phyloP scores from a whole-genome alignment of 2,329 filamentous ascomycete species.

The Furcasterigmium furcatum region DNA sequence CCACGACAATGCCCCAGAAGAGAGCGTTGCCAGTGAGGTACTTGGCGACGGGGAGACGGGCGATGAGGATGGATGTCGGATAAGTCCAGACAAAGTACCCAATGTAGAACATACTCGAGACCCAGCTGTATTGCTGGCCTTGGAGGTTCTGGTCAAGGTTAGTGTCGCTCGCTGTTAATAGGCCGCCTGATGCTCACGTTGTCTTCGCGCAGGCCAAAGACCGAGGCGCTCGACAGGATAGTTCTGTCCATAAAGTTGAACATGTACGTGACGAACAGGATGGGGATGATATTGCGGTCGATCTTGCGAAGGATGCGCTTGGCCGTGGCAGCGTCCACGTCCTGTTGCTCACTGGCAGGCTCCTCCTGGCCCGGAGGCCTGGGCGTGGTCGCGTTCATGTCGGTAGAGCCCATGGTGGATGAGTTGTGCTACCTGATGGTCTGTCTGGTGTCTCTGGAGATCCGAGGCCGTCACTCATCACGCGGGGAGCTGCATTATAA shows the following conservation, averaged over 20 bases:
- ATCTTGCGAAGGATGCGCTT: constrained; percentile 50
- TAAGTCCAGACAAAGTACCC: constrained; percentile 48
- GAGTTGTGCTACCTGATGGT: too few species aligned
- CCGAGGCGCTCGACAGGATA: constrained; percentile 51
- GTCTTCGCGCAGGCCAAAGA: constrained; percentile 52
- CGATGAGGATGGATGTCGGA: constrained; percentile 44
- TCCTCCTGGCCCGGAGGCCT: constrained; percentile 4
- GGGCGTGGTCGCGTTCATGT: background rate
- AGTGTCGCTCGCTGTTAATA: too few species aligned
- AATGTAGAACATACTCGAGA: constrained; percentile 32
- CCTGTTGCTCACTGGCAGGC: constrained; percentile 5
- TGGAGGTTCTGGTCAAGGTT: constrained; percentile 50
- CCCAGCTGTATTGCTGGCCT: constrained; percentile 53
- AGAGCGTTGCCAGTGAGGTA: constrained; percentile 44
- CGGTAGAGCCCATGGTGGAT: constrained; percentile 6
- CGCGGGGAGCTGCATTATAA: too few species aligned
- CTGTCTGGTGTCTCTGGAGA: background rate
- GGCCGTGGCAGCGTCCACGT: constrained; percentile 15
- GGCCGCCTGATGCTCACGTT: constrained; percentile 22
- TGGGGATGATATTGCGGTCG: constrained; percentile 49
- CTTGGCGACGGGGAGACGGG: constrained; percentile 42
- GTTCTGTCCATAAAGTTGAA: constrained; percentile 62
- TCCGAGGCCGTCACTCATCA: too few species aligned
- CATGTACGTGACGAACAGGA: constrained; percentile 56
- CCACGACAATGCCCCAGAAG: constrained; percentile 47